Base-by-base conservation (phyloP, 306 rosid genomes). In the Pyrus communis region DNA sequence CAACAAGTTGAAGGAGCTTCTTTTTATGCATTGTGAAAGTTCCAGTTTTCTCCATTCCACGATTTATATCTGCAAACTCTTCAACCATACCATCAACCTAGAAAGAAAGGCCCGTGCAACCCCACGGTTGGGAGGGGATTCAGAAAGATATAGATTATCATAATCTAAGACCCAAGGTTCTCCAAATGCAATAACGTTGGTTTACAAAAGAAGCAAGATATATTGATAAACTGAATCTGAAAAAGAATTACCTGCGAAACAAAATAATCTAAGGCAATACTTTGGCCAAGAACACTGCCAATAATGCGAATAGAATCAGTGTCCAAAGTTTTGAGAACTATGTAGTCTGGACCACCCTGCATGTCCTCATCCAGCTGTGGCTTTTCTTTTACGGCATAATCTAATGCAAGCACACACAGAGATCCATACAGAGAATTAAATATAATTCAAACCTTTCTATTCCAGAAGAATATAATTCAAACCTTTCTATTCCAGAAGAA, bases 1-100 rank as follows among this genome's bases (percentile, higher is more conserved):
- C 99, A 77, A 95, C 99, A 42, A 95, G 97, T 80, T 89, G 96
- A 80, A 95, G 92, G 67, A 95, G 97, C 84, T 95, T 95, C 90
- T 90, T 95, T 83, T 95, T 95, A 80, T 90, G 85, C 99, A 95
- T 95, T 3, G 97, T 92, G 86, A 95, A 92, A 66, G 98, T 92
- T 82, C 97, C 98, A 30, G 96, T 88, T 86, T 95, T 95, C 86
- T 95, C 97, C 98, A 95, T 92, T 76, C 95, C 93, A 42, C 98
- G 98, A 67, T 92, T 95, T 89, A 92, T 90, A 69, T 88, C 87
- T 5, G 98, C 89, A 75, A 95, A 95, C 88, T 92, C 98, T 87
- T 92, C 90, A 77, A 95, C 90, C 86, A 95, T 86, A 63, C 97
- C 82, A 85, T 95, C 98, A 77, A 95, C 89, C 97, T 95, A 21